Base-by-base conservation (phyloP, 23 red algal species). In the Gracilaria vermiculophylla region DNA sequence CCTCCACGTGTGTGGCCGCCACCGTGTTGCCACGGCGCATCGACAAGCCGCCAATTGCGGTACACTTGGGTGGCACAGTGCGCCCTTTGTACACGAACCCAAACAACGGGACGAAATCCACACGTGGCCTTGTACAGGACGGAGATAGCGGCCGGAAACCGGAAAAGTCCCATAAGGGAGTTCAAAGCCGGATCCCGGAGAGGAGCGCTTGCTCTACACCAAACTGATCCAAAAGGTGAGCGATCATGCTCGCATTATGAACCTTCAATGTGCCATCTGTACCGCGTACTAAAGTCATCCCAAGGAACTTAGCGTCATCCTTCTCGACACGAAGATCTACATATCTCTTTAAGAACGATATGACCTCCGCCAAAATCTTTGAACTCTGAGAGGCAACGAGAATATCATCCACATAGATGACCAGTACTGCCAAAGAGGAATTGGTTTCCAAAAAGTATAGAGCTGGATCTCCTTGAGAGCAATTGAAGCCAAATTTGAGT, bases 351-450 rank as follows among this genome's bases (percentile, higher is more conserved):
- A 91, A 20, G 6, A 19, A 36, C 8, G 10, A 28, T 9, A 70
- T 45, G 11, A 91, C 37, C 0, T 69, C 42, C 32, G 65, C 27
- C 16, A 91, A 10, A 9, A 20, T 16, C 0, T 45, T 53, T 11
- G 17, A 20, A 56, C 16, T 55, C 16, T 27, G 11, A 13, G 73
- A 15, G 0, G 86, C 48, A 37, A 82, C 11, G 10, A 91, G 62
- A 0, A 81, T 31, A 47, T 91, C 62, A 49, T 81, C 87, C 1
- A 82, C 75, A 45, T 70, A 81, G 0, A 91, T 60, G 0, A 82
- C 9, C 12, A 80, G 28, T n/a, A 67, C 4, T 5, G 24, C 14
- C 42, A 27, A 11, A 3, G 2, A 44, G 1, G 44, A 36, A 14
- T 31, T 14, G 14, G 9, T 20, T 25, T 2, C 7, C 0, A 2